A percentile compares a stretch with the other conserved stretches of the same genome.
These are phyloP conservation scores for Debaryomyces sp. DNA, from an alignment of 1,139 yeast species.

Conservation along the genomic window DNA sequence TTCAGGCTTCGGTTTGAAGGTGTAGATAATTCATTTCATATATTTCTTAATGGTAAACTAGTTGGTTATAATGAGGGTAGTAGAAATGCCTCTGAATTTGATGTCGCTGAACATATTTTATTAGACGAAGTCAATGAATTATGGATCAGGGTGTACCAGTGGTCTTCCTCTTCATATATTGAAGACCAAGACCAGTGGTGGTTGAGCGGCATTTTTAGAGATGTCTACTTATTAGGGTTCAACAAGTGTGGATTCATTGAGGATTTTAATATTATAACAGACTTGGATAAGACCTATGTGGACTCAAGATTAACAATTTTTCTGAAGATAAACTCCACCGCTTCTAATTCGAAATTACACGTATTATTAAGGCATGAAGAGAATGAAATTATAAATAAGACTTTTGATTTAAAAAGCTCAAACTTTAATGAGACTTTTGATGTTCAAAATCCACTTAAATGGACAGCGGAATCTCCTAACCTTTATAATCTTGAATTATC, in stretches of 20 bases:
- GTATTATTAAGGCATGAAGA: background rate
- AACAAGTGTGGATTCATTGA: conserved; percentile 14
- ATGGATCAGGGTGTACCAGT: conserved; percentile 32
- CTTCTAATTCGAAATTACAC: background rate
- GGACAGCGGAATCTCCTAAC: conserved; percentile 37
- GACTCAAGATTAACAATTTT: conserved; percentile 9
- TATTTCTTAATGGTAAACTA: conserved; percentile 26
- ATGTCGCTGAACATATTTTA: conserved; percentile 13
- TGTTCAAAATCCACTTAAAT: conserved; percentile 20
- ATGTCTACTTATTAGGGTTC: conserved; percentile 19
- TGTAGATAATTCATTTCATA: conserved; percentile 33
- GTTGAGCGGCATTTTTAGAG: conserved; percentile 30
- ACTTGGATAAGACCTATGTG: conserved; percentile 14
- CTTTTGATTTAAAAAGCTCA: background rate
- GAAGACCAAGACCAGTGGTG: conserved; percentile 43
- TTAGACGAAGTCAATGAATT: conserved; percentile 16
- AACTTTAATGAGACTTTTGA: conserved; percentile 5
- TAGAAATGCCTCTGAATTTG: conserved; percentile 33
- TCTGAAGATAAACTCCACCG: background rate
- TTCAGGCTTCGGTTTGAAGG: conserved; percentile 33
- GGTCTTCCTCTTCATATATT: conserved; percentile 32
- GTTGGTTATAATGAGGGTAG: conserved; percentile 35
- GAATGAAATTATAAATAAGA: background rate
- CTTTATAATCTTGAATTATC: conserved; percentile 24
- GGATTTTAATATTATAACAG: conserved; percentile 16